Percentiles rank a stretch among this genome's conserved stretches.
Conservation (phyloP, 768 basidiomycete species). For the Kwoniella sp. region DNA sequence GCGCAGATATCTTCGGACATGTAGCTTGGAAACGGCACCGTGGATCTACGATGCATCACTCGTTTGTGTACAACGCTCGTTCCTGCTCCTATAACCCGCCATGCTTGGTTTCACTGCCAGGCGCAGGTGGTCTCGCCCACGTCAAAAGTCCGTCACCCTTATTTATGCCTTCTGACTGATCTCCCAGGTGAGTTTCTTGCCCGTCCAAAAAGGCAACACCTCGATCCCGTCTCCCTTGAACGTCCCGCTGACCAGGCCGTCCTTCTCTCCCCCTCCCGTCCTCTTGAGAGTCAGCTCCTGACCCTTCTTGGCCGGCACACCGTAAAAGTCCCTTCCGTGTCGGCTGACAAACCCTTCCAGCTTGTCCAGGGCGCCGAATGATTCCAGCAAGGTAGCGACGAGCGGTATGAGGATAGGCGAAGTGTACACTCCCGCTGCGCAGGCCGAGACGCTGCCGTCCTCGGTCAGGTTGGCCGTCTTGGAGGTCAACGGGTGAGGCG, state of each 20-base stretch:
- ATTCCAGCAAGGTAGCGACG: constrained; percentile 79
- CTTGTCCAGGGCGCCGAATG: constrained; percentile 77
- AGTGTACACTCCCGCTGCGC: constrained; percentile 95
- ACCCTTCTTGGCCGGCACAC: constrained; percentile 34
- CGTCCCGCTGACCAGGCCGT: constrained; percentile 50
- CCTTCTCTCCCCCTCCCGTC: constrained; percentile 15
- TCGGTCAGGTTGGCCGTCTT: constrained; percentile 41
- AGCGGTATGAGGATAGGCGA: constrained; percentile 86
- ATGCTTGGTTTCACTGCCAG: too few species aligned
- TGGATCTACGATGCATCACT: too few species aligned
- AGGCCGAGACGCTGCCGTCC: constrained; percentile 58
- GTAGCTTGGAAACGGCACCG: too few species aligned
- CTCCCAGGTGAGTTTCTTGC: constrained; percentile 70
- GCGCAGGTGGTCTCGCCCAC: too few species aligned
- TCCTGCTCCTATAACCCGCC: too few species aligned
- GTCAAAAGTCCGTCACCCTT: neutral
- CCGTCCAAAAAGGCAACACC: constrained; percentile 82
- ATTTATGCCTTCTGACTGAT: constrained; percentile 23
- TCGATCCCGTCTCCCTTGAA: constrained; percentile 48
- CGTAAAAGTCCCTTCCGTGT: constrained; percentile 78
- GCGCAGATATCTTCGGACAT: too few species aligned
- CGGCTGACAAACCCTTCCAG: constrained; percentile 73
- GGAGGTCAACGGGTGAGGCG: constrained; percentile 67
- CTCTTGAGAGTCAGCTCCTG: constrained; percentile 41
- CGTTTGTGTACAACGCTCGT: too few species aligned